phyloP scores from a whole-genome alignment of 257 asterid species.

The Solanum dulcamara region DNA sequence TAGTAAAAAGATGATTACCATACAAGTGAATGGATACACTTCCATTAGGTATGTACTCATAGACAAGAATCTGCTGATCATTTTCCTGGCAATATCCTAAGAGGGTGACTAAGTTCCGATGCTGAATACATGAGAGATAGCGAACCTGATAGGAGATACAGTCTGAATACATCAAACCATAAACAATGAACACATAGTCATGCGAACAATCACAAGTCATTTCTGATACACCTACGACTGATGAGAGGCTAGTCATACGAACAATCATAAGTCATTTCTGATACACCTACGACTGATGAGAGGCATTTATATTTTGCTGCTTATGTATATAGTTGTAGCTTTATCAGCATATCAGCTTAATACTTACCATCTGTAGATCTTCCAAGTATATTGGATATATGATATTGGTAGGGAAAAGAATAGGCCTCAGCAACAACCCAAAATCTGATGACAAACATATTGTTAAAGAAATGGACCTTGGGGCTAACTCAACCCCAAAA shows the following conservation, averaged over 20 bases:
- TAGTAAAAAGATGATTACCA: slow-evolving; percentile 38
- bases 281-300: neutral
- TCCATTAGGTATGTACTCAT: slow-evolving; percentile 87
- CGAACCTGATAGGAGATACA: slow-evolving; percentile 52
- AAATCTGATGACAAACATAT: neutral
- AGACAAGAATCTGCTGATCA: slow-evolving; percentile 76
- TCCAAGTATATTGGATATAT: neutral
- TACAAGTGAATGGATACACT: slow-evolving; percentile 83
- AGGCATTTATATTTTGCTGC: neutral
- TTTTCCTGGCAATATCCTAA: slow-evolving; percentile 90
- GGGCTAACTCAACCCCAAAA: neutral
- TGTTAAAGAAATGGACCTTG: neutral
- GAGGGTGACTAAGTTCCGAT: slow-evolving; percentile 74
- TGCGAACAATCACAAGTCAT: neutral
- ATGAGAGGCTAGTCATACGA: neutral
- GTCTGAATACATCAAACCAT: slow-evolving; percentile 12
- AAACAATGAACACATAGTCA: neutral
- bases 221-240: neutral
- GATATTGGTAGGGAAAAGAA: neutral
- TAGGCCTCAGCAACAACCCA: neutral
- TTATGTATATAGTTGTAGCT: neutral
- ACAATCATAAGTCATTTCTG: neutral
- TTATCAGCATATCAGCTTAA: neutral
- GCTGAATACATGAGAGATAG: slow-evolving; percentile 77
- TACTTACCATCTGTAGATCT: neutral